These are phyloP conservation scores for Dictyostelium intermedium DNA, from an alignment of 78 protist species.

Conservation along the genomic window DNA sequence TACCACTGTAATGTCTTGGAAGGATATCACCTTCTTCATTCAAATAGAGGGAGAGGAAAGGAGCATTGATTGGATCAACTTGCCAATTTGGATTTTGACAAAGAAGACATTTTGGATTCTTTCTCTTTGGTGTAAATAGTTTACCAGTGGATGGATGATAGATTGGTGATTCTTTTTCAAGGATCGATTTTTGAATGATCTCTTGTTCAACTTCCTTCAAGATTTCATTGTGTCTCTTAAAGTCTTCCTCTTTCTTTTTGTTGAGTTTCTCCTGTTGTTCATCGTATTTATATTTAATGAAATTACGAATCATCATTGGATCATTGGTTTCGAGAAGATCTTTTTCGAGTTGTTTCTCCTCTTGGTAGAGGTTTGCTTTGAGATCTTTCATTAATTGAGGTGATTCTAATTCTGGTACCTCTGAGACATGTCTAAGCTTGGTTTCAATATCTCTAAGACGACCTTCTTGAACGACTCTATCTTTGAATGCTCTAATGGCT, in stretches of 20 bases:
- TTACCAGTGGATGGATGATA: slow-evolving; percentile 42
- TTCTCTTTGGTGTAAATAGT: slow-evolving; percentile 9
- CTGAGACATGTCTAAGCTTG: neutral
- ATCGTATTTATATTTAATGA: neutral
- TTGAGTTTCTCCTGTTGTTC: neutral
- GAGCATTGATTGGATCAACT: slow-evolving; percentile 57
- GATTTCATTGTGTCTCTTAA: neutral
- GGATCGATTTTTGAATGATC: neutral
- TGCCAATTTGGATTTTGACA: slow-evolving; percentile 62
- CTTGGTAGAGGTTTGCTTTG: neutral
- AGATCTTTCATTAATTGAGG: neutral
- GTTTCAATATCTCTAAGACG: neutral
- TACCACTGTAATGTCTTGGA: slow-evolving; percentile 56
- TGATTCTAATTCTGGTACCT: neutral
- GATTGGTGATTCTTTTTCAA: neutral
- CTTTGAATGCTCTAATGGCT: neutral
- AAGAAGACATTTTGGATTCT: slow-evolving; percentile 51
- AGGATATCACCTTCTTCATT: slow-evolving; percentile 36
- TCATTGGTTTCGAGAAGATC: neutral
- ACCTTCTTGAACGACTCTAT: neutral
- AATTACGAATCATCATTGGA: slow-evolving; percentile 1
- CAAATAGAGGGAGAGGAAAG: slow-evolving; percentile 22
- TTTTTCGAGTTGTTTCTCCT: neutral
- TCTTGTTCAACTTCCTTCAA: neutral
- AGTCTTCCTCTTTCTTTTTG: neutral